Evolutionary conservation across 495 filamentous ascomycete genomes (phyloP), one percentile per base, ranked within the genome.

Genomic region (Annulohypoxylon stygium): DNA sequence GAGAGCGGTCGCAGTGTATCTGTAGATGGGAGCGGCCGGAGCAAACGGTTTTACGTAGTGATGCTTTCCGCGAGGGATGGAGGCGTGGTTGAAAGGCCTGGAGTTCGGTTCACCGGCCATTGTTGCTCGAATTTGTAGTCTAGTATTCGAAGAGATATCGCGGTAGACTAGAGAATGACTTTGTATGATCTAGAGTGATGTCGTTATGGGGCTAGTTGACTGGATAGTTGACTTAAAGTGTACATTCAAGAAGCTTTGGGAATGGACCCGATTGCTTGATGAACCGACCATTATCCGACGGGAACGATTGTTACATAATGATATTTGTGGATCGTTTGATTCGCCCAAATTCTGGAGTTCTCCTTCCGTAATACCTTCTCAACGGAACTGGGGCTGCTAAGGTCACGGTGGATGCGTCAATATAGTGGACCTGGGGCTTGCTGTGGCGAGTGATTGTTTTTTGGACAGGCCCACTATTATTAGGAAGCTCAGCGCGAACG

Each of bases 1-100:
- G 57, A 99, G 83, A 61, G 89, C 91, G 30, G 93, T 98, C 48
- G 93, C 96, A 47, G 90, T 86, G 79, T 93, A 92, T 77, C 93
- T 88, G 83, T 98, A 97, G 76, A 97, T 77, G 61, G 89, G 90
- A 61, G 92, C 90, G 41, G 85, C 86, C 65, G 90, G 91, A 14
- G 43, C 5, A 18, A 4, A 8, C 6, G 43, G 43, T 6, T n/a
- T 6, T 14, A 14, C 14, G 14, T n/a, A 20, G 6, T 9, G 5
- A 47, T 7, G 8, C 2, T 1, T 5, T 18, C 4, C 16, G n/a
- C 37, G 37, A 41, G 37, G 37, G 3, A 45, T 14, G 11, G 41
- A 10, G 8, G 8, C 11, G 9, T 10, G 12, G 3, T 45, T 12
- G 18, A 4, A 14, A 20, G 43, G 43, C 5, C 4, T 16, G 41